Base-by-base conservation (phyloP, 2,329 filamentous ascomycete genomes). In the Microcyclosporella mali region DNA sequence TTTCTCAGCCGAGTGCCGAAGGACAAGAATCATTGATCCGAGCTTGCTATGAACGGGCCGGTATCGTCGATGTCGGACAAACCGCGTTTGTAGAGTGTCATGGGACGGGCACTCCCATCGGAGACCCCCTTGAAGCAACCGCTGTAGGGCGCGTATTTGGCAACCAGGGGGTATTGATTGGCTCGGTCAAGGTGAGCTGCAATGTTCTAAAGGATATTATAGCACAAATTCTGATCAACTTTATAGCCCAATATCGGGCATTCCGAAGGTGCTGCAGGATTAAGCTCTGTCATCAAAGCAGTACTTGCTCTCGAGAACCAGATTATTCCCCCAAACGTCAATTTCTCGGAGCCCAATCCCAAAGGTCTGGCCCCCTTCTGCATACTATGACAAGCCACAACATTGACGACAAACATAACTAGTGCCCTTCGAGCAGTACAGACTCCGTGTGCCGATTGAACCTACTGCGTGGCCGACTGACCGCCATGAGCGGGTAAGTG, bases 391-490 rank as follows among this genome's bases (percentile, higher is more conserved):
- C 72, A 17, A 6, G 30, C 30, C 6, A 25, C 16, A 18, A 6
- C 35, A 16, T 6, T 37, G 17, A 21, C 35, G 11, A 1, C 47
- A 56, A n/a, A 19, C 31, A n/a, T n/a, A n/a, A n/a, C n/a, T n/a
- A 6, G 43, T 40, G 4, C 21, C 28, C n/a, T 29, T 29, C 28
- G 33, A 18, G 9, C 8, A 11, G 6, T 14, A 11, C 8, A 9
- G n/a, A 6, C 8, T 35, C 4, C 8, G 8, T 4, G 9, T 35
- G 4, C 48, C 53, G n/a, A 42, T 34, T 2, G 16, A 48, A 19
- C 21, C 40, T 1, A 40, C 59, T 9, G 58, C 58, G 11, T 65
- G 62, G 11, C 65, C 64, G 1, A 46, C 55, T 12, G 27, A 38
- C 7, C 44, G 50, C 3, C 18, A 43, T 1, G 30, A 49, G 12